phyloP scores from a whole-genome alignment of 495 filamentous ascomycete genomes.

The Tetracladium setigerum region DNA sequence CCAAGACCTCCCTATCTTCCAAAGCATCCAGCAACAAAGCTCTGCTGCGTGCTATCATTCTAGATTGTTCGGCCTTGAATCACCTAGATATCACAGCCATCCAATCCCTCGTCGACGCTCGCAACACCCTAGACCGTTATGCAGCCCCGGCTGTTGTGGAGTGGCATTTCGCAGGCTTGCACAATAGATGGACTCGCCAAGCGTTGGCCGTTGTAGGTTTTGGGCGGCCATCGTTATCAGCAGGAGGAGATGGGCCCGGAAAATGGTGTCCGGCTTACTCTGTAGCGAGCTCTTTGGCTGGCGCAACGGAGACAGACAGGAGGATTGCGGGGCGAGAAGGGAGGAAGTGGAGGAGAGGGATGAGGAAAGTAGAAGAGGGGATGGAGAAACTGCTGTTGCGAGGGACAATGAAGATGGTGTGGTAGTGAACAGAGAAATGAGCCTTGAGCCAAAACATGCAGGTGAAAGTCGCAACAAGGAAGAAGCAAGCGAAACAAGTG shows the following conservation, averaged over 20 bases:
- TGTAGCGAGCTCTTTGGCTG: neutral
- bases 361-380: constrained; percentile 11
- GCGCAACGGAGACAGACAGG: constrained; percentile 33
- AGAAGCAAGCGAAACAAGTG: constrained; percentile 5
- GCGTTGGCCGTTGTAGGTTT: constrained; percentile 84
- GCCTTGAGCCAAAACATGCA: neutral
- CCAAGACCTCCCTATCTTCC: constrained; percentile 13
- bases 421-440: neutral
- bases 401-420: too few relatives aligned
- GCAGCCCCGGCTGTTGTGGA: constrained; percentile 74
- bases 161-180: constrained; percentile 91
- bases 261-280: constrained; percentile 6
- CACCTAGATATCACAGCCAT: constrained; percentile 89
- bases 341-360: constrained; percentile 21
- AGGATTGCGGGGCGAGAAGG: constrained; percentile 20
- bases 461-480: constrained; percentile 1
- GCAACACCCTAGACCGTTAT: constrained; percentile 89
- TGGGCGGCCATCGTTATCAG: constrained; percentile 48
- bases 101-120: constrained; percentile 88
- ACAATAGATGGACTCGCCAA: constrained; percentile 92
- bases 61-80: constrained; percentile 91
- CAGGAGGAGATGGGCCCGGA: neutral
- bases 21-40: constrained; percentile 64
- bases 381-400: neutral
- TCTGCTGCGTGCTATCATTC: constrained; percentile 78